Percentiles rank a stretch among this genome's conserved stretches.
phyloP scores from a whole-genome alignment of 2,329 filamentous ascomycete species.

The Juglanconis oblonga region DNA sequence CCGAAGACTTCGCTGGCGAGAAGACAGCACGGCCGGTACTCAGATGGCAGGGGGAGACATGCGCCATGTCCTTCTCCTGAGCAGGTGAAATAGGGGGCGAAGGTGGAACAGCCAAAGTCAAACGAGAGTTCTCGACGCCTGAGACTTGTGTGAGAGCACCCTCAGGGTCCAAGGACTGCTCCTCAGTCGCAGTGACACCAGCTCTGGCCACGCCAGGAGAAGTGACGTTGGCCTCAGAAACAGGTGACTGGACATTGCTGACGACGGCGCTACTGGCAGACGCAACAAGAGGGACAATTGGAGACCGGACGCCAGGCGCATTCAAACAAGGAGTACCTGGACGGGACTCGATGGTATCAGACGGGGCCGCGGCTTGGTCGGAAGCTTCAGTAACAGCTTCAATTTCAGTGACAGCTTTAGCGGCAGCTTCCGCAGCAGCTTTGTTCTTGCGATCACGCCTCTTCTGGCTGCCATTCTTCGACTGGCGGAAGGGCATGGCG shows the following conservation, averaged over 20 bases:
- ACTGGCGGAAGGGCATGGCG: background rate
- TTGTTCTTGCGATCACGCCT: constrained; percentile 8
- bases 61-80: background rate
- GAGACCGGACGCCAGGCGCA: no score
- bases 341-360: background rate
- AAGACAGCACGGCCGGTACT: background rate
- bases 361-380: background rate
- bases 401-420: background rate
- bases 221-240: background rate
- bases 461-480: constrained; percentile 15
- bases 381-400: background rate
- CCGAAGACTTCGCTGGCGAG: background rate
- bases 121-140: background rate
- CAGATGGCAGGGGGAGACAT: background rate
- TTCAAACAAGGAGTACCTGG: no score
- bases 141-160: background rate
- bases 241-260: background rate
- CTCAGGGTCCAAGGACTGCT: background rate
- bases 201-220: no score
- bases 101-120: background rate
- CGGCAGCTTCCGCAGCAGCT: background rate
- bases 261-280: background rate
- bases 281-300: background rate
- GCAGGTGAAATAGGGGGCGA: background rate
- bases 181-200: no score